Evolutionary conservation across 352 stramenopile genomes (phyloP), one percentile per base, ranked within the genome.

Genomic region (Peronospora tabacina): DNA sequence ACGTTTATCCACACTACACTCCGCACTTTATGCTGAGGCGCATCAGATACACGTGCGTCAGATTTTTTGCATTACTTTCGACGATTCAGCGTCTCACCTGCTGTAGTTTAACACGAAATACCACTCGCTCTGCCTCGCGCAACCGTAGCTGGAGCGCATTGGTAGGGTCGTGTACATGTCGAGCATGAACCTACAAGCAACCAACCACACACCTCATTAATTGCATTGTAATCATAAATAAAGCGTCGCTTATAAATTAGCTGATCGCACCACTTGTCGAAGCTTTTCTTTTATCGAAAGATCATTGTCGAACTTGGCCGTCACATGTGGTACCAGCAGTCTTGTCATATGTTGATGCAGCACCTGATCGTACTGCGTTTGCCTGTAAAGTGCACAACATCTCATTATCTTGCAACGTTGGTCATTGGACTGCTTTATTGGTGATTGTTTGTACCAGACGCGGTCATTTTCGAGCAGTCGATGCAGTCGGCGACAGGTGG

Each of bases 101-200:
- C 55, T 52, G 66, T 28, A 64, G 35, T 3, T 65, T 32, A 5
- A 65, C 36, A 17, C 55, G 63, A 48, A 71, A 72, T 12, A 57
- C 51, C 12, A 69, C 61, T 2, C 48, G 57, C 47, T 82, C 69
- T 2, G 72, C 69, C 17, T 80, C 66, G 3, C 59, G 72, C 30
- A 82, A 51, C 9, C 72, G 69, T 8, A 52, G 38, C 40, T 79
- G 58, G 47, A 83, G 47, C 3, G 67, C 55, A 56, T 74, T 73
- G 3, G 72, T 81, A 15, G 69, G 69, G 35, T 83, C 69, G 12
- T 79, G 52, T 9, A 76, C 51, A 38, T 50, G 63, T 7, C 69
- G 69, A 37, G 60, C 65, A 41, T 75, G 69, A 1, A 82, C 50
- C 71, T 80, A 16, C 2, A 9, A 4, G 10, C 20, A 37, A 7